Conservation (phyloP, 179 eudicot species). For the Spergularia azorica region DNA sequence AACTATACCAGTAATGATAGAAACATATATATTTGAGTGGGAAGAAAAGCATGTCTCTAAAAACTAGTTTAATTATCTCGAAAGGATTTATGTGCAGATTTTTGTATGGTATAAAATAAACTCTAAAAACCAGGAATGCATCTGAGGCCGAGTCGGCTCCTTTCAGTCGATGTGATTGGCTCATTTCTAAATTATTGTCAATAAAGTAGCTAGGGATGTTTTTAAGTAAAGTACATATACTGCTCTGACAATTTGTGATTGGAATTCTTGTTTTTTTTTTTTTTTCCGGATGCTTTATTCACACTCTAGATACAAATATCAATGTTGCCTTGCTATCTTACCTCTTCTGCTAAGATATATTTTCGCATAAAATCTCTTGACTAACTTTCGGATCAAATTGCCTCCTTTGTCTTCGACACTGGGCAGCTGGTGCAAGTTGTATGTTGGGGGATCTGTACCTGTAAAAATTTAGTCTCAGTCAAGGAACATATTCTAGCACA, state of each 20-base stretch:
- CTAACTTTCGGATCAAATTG: neutral
- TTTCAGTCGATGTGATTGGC: neutral
- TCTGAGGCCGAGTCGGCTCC: neutral
- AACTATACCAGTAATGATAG: no score
- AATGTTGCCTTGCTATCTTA: slow-evolving; percentile 18
- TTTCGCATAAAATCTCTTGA: slow-evolving; percentile 11
- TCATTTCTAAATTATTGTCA: neutral
- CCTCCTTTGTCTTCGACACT: slow-evolving; percentile 15
- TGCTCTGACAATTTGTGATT: neutral
- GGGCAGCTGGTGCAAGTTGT: neutral
- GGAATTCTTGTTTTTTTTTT: neutral
- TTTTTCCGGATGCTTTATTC: slow-evolving; percentile 3
- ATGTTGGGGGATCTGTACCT: slow-evolving; percentile 17
- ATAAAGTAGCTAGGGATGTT: neutral
- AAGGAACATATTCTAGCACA: neutral
- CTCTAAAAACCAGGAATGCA: neutral
- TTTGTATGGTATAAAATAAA: neutral
- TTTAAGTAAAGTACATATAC: neutral
- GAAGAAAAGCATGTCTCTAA: neutral
- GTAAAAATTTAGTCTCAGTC: slow-evolving; percentile 12
- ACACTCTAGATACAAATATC: slow-evolving; percentile 26
- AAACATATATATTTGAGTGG: neutral
- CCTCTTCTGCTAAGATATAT: slow-evolving; percentile 25
- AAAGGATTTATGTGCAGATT: neutral
- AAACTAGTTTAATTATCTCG: neutral